A percentile compares a stretch with the other conserved stretches of the same genome.
Evolutionary conservation across 306 rosid species (phyloP).

Genomic region (Vachellia pachyceras): DNA sequence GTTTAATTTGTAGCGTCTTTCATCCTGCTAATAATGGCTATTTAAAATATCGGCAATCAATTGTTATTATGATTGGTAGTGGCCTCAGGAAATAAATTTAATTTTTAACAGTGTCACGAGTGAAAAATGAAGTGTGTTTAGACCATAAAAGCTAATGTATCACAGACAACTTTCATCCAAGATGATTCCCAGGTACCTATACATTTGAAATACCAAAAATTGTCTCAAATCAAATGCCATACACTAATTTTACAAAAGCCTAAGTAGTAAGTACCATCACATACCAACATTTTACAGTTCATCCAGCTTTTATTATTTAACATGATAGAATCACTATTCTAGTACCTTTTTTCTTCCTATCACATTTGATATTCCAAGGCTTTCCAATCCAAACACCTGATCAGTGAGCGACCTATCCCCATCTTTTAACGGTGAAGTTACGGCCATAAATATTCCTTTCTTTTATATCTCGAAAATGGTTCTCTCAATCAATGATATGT

Average conservation of each 20-base stretch:
- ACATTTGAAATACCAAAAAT: neutral
- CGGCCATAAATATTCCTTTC: slow-evolving; percentile 30
- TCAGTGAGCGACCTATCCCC: slow-evolving; percentile 37
- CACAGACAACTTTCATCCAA: neutral
- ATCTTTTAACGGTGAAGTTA: slow-evolving; percentile 30
- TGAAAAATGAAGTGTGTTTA: neutral
- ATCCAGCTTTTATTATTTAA: slow-evolving; percentile 14
- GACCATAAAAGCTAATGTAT: slow-evolving; percentile 1
- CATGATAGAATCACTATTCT: neutral
- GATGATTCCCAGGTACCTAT: neutral
- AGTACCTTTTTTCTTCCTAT: neutral
- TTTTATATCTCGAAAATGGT: slow-evolving; percentile 6
- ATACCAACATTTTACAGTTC: slow-evolving; percentile 32
- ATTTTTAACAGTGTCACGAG: neutral
- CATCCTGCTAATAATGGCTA: neutral
- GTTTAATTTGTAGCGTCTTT: neutral
- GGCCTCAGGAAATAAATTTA: neutral
- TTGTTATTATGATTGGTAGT: neutral
- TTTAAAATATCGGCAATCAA: neutral
- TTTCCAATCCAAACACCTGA: slow-evolving; percentile 36
- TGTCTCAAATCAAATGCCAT: slow-evolving; percentile 10
- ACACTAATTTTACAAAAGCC: neutral
- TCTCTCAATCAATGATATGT: slow-evolving; percentile 8
- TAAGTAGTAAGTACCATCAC: slow-evolving; percentile 22
- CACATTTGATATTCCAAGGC: slow-evolving; percentile 13